Percentiles rank a stretch among this genome's conserved stretches.
phyloP scores from a whole-genome alignment of 1,284 basidiomycete species.

The Gymnopus androsaceus region DNA sequence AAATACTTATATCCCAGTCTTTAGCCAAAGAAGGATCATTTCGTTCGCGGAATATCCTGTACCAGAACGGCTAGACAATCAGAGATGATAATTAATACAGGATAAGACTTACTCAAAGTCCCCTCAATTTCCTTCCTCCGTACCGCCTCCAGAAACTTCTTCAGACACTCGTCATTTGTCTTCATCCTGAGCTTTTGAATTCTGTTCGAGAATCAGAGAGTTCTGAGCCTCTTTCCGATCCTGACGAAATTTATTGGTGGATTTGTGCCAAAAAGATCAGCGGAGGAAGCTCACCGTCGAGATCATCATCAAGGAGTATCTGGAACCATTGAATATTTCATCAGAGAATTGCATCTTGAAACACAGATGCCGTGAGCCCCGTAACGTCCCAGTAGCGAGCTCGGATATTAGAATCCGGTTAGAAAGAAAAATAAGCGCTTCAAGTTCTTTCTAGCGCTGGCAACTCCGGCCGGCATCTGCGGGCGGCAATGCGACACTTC shows the following conservation, averaged over 20 bases:
- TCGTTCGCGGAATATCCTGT: slow-evolving; percentile 54
- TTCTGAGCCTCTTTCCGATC: not conserved
- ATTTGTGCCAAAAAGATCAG: not conserved
- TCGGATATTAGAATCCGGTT: no score
- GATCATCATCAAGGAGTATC: no score
- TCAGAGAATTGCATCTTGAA: no score
- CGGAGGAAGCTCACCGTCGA: not conserved
- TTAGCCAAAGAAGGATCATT: slow-evolving; percentile 54
- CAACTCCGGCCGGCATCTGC: no score
- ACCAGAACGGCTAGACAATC: slow-evolving; percentile 56
- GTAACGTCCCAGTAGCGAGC: no score
- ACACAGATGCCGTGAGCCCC: no score
- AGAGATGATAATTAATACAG: not conserved
- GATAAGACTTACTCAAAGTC: slow-evolving; percentile 45
- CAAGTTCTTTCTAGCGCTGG: no score
- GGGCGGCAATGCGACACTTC: no score
- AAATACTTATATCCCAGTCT: slow-evolving; percentile 69
- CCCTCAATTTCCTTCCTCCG: slow-evolving; percentile 45
- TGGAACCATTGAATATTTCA: no score
- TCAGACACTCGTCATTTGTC: slow-evolving; percentile 20
- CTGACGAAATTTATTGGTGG: not conserved
- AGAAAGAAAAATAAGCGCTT: no score
- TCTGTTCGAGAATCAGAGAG: not conserved
- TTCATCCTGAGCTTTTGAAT: not conserved
- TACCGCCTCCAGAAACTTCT: slow-evolving; percentile 22